Conservation (phyloP, 371 early-diverging fungal species). For the Mucor circinelloides region DNA sequence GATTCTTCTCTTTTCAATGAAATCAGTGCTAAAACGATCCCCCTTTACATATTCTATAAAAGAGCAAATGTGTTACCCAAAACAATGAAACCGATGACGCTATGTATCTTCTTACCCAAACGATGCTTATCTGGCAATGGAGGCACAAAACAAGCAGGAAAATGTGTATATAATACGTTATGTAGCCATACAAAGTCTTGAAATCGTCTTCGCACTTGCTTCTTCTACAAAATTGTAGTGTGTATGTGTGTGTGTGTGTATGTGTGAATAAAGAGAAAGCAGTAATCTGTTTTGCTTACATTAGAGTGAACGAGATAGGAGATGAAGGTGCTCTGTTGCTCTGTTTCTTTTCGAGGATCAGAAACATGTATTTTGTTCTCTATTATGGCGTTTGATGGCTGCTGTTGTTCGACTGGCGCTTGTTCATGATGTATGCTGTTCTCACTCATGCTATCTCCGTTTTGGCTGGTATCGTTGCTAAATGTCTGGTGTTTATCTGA, state of each 20-base stretch:
- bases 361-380: constrained; percentile 30
- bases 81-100: background rate
- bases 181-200: constrained; percentile 95
- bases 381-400: background rate
- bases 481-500: constrained; percentile 13
- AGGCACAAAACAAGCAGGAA: constrained; percentile 84
- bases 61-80: background rate
- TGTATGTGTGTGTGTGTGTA: too few relatives aligned
- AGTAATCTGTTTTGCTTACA: constrained; percentile 30
- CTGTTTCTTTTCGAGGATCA: constrained; percentile 88
- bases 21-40: constrained; percentile 90
- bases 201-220: constrained; percentile 80
- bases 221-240: constrained; percentile 7
- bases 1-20: constrained; percentile 81
- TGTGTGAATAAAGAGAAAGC: background rate
- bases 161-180: constrained; percentile 69
- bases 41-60: constrained; percentile 89
- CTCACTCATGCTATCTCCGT: background rate
- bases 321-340: constrained; percentile 81
- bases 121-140: constrained; percentile 94
- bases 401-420: background rate
- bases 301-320: constrained; percentile 83
- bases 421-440: background rate
- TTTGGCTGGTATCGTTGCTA: background rate
- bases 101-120: constrained; percentile 57